These are phyloP conservation scores for Scenedesmus sp. DNA, from an alignment of 163 green algal genomes.

Conservation along the genomic window DNA sequence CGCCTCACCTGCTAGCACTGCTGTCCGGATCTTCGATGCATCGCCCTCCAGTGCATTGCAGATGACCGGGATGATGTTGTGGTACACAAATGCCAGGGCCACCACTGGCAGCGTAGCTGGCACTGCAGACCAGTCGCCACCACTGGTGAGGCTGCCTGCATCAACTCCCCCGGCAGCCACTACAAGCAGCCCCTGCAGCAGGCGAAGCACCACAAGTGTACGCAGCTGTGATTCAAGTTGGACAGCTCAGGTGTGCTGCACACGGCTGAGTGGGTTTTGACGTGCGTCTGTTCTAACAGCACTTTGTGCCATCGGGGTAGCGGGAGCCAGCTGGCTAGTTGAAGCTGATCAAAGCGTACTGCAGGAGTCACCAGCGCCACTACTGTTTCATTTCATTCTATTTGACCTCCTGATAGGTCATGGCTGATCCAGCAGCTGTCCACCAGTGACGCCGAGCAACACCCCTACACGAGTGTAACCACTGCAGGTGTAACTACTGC, in stretches of 20 bases:
- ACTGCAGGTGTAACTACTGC: neutral
- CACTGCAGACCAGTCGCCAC: constrained; percentile 75
- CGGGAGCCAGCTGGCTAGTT: no score
- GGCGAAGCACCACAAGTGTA: neutral
- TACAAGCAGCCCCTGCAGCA: constrained; percentile 64
- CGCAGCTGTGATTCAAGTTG: neutral
- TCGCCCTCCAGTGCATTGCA: constrained; percentile 77
- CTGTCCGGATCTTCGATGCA: constrained; percentile 66
- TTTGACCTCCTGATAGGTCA: no score
- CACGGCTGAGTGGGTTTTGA: no score
- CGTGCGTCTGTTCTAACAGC: no score
- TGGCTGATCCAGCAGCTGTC: no score
- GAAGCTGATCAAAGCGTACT: no score
- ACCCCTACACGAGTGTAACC: neutral
- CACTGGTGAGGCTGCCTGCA: constrained; percentile 47
- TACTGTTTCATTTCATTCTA: no score
- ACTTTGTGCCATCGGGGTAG: no score
- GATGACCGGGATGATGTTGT: constrained; percentile 88
- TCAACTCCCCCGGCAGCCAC: constrained; percentile 55
- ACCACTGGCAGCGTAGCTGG: constrained; percentile 82
- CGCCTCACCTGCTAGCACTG: constrained; percentile 52
- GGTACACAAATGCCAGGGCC: constrained; percentile 86
- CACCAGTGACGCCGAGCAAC: no score
- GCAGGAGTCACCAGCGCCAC: no score
- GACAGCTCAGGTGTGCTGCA: no score